phyloP scores from a whole-genome alignment of 2,329 filamentous ascomycete genomes.

The Pseudogymnoascus sp. region DNA sequence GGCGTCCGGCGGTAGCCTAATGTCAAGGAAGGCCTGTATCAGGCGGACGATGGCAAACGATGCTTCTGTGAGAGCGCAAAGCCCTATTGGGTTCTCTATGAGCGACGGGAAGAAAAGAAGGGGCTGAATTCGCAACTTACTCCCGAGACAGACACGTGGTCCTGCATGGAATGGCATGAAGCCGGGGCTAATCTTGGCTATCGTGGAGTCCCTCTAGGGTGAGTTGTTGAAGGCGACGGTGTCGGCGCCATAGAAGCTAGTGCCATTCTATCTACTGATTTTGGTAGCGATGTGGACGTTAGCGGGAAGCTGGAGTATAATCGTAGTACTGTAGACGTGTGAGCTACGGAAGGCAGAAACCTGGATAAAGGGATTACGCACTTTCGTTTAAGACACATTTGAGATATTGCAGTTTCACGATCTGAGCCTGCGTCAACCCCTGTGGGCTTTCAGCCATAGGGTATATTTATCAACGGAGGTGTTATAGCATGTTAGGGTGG shows the following conservation, averaged over 20 bases:
- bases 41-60: constrained; percentile 22
- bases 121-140: constrained; percentile 12
- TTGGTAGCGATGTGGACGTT: constrained; percentile 18
- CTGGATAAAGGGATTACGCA: neutral
- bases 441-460: neutral
- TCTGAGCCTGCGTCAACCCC: neutral
- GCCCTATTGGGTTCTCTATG: constrained; percentile 14
- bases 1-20: constrained; percentile 10
- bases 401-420: neutral
- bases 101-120: no score
- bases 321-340: constrained; percentile 17
- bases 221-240: constrained; percentile 23
- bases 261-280: constrained; percentile 18
- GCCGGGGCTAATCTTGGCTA: constrained; percentile 17
- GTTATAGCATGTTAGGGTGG: constrained; percentile 12
- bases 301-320: constrained; percentile 20
- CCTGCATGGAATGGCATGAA: constrained; percentile 26
- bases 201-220: constrained; percentile 19
- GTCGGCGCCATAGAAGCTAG: constrained; percentile 25
- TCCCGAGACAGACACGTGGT: constrained; percentile 26
- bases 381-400: constrained; percentile 14
- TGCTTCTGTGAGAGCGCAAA: constrained; percentile 26
- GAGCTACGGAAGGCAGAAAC: neutral
- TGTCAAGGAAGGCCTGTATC: constrained; percentile 18
- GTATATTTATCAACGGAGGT: constrained; percentile 10